Conservation (phyloP, 202 grass and related monocot species). For the Dendrocalamus latiflorus region DNA sequence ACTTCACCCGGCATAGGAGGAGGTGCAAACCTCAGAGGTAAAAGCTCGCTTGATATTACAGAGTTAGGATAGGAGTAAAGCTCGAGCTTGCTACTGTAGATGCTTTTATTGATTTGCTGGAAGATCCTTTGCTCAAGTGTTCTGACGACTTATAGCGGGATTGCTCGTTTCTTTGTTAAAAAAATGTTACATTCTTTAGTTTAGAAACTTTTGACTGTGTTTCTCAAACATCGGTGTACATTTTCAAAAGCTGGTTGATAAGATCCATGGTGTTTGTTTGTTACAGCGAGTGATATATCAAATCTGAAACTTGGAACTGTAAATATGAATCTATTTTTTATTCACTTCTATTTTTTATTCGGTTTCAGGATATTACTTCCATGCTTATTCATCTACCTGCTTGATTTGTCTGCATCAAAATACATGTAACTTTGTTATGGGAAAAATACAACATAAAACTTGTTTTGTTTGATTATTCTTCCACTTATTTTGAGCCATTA, state of each 20-base stretch:
- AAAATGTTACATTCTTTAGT: slow-evolving; percentile 34
- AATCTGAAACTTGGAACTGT: slow-evolving; percentile 22
- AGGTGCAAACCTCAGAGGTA: slow-evolving; percentile 59
- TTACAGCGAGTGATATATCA: neutral
- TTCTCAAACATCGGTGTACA: slow-evolving; percentile 30
- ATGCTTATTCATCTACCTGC: neutral
- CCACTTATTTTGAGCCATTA: neutral
- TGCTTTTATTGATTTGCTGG: slow-evolving; percentile 29
- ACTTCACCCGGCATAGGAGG: slow-evolving; percentile 67
- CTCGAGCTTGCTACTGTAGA: slow-evolving; percentile 34
- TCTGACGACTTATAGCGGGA: slow-evolving; percentile 28
- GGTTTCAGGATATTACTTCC: slow-evolving; percentile 1
- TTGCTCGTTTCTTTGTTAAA: slow-evolving; percentile 34
- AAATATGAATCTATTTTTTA: slow-evolving; percentile 25
- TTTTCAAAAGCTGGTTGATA: slow-evolving; percentile 31
- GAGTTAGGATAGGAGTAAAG: slow-evolving; percentile 38
- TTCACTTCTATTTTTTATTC: slow-evolving; percentile 17
- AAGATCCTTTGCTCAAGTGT: slow-evolving; percentile 10
- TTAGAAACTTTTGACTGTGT: slow-evolving; percentile 8
- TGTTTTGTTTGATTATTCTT: neutral
- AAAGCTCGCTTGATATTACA: slow-evolving; percentile 28
- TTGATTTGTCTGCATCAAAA: slow-evolving; percentile 1
- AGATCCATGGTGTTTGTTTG: slow-evolving; percentile 6
- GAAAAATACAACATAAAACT: neutral
- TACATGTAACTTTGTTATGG: neutral